Evolutionary conservation across 2,329 filamentous ascomycete species (phyloP), one percentile per base, ranked within the genome.

Genomic region (Claviceps lovelessii): DNA sequence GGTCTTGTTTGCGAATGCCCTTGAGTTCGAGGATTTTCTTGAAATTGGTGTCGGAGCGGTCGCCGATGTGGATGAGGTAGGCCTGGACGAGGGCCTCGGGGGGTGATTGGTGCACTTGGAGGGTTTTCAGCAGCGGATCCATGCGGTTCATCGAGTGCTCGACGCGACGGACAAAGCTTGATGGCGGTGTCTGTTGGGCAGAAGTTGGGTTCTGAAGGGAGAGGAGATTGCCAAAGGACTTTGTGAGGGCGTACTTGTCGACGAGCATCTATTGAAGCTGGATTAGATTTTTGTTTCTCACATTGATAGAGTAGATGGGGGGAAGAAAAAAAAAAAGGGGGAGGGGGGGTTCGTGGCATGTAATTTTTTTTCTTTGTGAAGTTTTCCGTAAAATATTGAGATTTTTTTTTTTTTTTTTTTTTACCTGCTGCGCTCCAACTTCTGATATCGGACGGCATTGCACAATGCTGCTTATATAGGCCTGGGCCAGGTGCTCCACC

Each of bases 21-120:
- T 98, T 98, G 59, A 98, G 78, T 52, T 98, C 93, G 49, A 98
- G 81, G 57, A 98, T 86, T 72, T 96, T 97, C 66, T 84, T 84
- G 79, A 98, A 98, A 71, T 98, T 98, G 63, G 82, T 80, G 67
- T 97, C 93, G 59, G 86, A 95, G 55, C 87, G 84, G 74, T 98
- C 93, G 61, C 83, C 90, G 60, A 98, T 93, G 71, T 97, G 93
- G 68, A 97, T 95, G 39, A 98, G 83, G 68, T 98, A 98, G 39
- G 93, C 93, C 72, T 97, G 91, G 0, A 98, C 90, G 4, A 98
- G 80, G 2, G 88, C 91, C 73, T 98, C 93, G 0, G 91, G 87
- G 0, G 93, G 93, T 5, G 86, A 88, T 2, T 90, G 83, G 33
- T 88, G 88, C 50, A 98, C 91, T 75, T 98, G 93, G 3, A 98